Conservation (phyloP, 768 basidiomycete genomes). For the Rickenella mellea region DNA sequence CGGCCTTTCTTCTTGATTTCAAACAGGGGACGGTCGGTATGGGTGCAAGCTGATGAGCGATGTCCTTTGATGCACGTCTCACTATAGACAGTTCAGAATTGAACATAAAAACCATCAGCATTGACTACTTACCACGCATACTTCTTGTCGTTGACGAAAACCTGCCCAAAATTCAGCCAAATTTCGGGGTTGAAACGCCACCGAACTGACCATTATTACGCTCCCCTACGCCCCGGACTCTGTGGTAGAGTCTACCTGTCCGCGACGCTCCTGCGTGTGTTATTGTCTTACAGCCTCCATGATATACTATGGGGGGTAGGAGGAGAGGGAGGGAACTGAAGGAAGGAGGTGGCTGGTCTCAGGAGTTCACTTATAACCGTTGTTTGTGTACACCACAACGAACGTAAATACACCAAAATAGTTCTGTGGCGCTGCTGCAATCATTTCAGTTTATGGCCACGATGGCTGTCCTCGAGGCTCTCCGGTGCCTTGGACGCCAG, state of each 20-base stretch:
- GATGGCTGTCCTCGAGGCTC: too few species aligned
- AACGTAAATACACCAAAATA: too few species aligned
- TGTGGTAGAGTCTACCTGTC: conserved; percentile 37
- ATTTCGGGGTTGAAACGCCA: not conserved
- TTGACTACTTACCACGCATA: conserved; percentile 62
- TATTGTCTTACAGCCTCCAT: too few species aligned
- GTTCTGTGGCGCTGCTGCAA: too few species aligned
- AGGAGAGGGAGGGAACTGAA: too few species aligned
- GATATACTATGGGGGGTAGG: too few species aligned
- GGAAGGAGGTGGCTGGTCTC: too few species aligned
- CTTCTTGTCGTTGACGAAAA: conserved; percentile 67
- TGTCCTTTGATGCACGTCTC: conserved; percentile 94
- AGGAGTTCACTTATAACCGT: too few species aligned
- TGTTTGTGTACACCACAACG: too few species aligned
- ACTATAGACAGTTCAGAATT: conserved; percentile 28
- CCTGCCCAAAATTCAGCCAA: conserved; percentile 26
- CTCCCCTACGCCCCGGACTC: conserved; percentile 20
- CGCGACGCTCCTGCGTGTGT: conserved; percentile 47
- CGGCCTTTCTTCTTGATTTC: conserved; percentile 66
- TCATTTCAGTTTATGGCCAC: too few species aligned
- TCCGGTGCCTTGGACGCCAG: too few species aligned
- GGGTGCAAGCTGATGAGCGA: conserved; percentile 81
- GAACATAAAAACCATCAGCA: conserved; percentile 7
- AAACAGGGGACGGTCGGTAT: conserved; percentile 79
- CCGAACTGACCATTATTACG: conserved; percentile 34